These are phyloP conservation scores for Turnera subulata DNA, from an alignment of 345 rosid genomes.

Conservation along the genomic window DNA sequence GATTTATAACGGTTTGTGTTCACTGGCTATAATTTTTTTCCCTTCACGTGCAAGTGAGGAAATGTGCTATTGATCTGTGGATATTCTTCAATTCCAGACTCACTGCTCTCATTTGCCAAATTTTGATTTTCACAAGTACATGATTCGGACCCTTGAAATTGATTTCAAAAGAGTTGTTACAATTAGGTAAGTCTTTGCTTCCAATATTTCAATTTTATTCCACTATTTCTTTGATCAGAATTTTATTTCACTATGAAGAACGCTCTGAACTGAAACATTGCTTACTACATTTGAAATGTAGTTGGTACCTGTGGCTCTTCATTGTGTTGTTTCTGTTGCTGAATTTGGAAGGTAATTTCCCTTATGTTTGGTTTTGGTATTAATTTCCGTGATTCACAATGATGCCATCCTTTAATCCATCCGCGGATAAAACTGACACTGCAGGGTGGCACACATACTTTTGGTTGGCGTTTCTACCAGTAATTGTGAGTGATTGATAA, in stretches of 20 bases:
- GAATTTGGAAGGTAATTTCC: conserved; percentile 54
- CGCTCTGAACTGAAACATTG: too few relatives aligned
- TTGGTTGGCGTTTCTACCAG: conserved; percentile 82
- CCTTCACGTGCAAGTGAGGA: too few relatives aligned
- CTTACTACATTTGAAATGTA: conserved; percentile 13
- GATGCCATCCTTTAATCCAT: background rate
- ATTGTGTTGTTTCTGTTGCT: conserved; percentile 70
- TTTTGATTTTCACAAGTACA: conserved; percentile 66
- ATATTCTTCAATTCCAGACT: conserved; percentile 26
- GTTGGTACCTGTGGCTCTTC: conserved; percentile 92
- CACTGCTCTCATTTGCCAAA: conserved; percentile 29
- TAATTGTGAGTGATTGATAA: conserved; percentile 50
- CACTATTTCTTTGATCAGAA: too few relatives aligned
- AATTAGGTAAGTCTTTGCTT: conserved; percentile 59
- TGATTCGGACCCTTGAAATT: conserved; percentile 52
- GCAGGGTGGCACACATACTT: conserved; percentile 87
- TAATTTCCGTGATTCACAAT: background rate
- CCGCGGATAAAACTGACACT: conserved; percentile 2
- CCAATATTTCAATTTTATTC: too few relatives aligned
- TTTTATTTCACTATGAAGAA: too few relatives aligned
- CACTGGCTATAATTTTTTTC: background rate
- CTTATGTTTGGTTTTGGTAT: background rate
- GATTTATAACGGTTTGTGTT: conserved; percentile 54
- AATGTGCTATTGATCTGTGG: background rate
- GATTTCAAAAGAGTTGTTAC: conserved; percentile 71